A percentile compares a stretch with the other conserved stretches of the same genome.
phyloP scores from a whole-genome alignment of 495 filamentous ascomycete genomes.

The Neurospora sp. region DNA sequence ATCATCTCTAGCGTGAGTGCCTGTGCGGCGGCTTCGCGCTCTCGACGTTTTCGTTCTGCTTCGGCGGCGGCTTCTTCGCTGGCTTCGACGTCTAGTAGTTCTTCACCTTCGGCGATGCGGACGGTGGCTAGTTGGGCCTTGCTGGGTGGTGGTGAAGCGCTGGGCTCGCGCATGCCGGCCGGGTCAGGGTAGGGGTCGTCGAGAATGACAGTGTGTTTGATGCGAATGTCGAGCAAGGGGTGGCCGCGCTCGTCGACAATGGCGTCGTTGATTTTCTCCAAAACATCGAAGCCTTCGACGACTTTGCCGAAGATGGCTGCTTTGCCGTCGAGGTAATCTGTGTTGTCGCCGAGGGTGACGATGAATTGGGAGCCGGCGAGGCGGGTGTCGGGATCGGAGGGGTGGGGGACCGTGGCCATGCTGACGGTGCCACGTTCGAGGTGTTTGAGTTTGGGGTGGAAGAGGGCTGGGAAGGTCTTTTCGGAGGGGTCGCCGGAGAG shows the following conservation, averaged over 20 bases:
- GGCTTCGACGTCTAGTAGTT: constrained; percentile 48
- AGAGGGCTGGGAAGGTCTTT: constrained; percentile 71
- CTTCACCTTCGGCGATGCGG: constrained; percentile 82
- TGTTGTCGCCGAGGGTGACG: constrained; percentile 74
- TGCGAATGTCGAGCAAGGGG: constrained; percentile 82
- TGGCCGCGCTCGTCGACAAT: constrained; percentile 78
- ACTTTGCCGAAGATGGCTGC: constrained; percentile 91
- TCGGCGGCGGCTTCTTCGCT: constrained; percentile 70
- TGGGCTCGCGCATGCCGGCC: constrained; percentile 59
- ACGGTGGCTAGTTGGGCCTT: constrained; percentile 84
- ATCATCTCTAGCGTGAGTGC: constrained; percentile 96
- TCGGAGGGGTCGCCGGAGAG: constrained; percentile 56
- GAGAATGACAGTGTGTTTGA: constrained; percentile 79
- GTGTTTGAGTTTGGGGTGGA: constrained; percentile 79
- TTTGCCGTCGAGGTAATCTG: constrained; percentile 83
- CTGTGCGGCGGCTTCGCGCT: constrained; percentile 88
- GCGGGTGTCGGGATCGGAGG: constrained; percentile 68
- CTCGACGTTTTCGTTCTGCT: constrained; percentile 69
- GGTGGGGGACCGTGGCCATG: constrained; percentile 77
- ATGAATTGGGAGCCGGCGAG: constrained; percentile 84
- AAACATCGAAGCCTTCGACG: constrained; percentile 81
- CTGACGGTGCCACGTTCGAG: constrained; percentile 80
- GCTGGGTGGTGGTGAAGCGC: constrained; percentile 69
- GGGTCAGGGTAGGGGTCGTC: constrained; percentile 87
- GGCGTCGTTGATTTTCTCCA: constrained; percentile 87